Evolutionary conservation across 2,329 filamentous ascomycete species (phyloP).

Genomic region (Talaromyces piceae): DNA sequence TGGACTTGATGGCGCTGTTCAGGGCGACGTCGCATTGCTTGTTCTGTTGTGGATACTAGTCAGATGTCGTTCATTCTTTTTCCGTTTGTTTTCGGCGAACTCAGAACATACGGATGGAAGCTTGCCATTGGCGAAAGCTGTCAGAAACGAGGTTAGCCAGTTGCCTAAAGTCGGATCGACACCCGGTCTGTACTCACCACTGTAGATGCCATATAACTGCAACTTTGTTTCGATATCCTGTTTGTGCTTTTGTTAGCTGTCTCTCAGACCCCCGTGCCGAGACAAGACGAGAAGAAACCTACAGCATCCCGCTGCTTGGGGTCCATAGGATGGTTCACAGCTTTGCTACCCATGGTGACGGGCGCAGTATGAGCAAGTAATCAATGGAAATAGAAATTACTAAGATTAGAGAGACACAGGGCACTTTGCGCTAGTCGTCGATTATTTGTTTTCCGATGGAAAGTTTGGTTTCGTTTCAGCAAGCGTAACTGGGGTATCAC

Average conservation of each 20-base stretch:
- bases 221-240: slow-evolving; percentile 84
- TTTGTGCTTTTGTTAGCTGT: slow-evolving; percentile 11
- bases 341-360: slow-evolving; percentile 13
- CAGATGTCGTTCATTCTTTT: background rate
- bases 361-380: background rate
- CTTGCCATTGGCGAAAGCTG: slow-evolving; percentile 81
- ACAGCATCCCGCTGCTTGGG: slow-evolving; percentile 67
- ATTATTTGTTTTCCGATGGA: background rate
- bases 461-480: background rate
- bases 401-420: background rate
- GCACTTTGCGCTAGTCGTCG: background rate
- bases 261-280: background rate
- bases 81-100: background rate
- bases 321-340: slow-evolving; percentile 68
- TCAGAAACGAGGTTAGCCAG: no score
- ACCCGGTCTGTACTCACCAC: slow-evolving; percentile 39
- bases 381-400: background rate
- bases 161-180: no score
- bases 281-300: slow-evolving; percentile 12
- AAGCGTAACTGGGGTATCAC: slow-evolving; percentile 10
- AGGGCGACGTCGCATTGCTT: slow-evolving; percentile 92
- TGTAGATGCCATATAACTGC: slow-evolving; percentile 84
- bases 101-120: slow-evolving; percentile 66
- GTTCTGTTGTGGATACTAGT: slow-evolving; percentile 52
- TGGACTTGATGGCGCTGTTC: slow-evolving; percentile 75